These are phyloP conservation scores for Fusarium nanum DNA, from an alignment of 2,329 filamentous ascomycete genomes.

Conservation along the genomic window DNA sequence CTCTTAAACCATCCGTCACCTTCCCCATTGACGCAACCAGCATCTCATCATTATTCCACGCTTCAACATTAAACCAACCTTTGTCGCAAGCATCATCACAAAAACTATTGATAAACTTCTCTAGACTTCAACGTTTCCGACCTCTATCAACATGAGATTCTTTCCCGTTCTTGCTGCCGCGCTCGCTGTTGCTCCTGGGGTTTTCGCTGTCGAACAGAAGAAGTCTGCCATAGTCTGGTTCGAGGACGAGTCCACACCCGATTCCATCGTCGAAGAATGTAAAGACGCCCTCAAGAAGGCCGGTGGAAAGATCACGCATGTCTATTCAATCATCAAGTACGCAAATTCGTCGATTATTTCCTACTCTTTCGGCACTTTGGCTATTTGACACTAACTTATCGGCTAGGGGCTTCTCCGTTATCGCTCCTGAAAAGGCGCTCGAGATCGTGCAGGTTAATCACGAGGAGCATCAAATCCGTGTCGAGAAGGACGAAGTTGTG, in stretches of 20 bases:
- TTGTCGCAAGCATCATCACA: conserved; percentile 9
- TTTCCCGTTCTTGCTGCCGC: conserved; percentile 63
- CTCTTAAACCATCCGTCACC: conserved; percentile 18
- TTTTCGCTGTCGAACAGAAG: conserved; percentile 71
- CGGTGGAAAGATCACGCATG: conserved; percentile 83
- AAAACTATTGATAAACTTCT: background rate
- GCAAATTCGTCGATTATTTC: conserved; percentile 43
- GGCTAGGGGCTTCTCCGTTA: conserved; percentile 79
- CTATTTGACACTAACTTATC: conserved; percentile 41
- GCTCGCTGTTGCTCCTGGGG: conserved; percentile 68
- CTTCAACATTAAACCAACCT: background rate
- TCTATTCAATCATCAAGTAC: conserved; percentile 76
- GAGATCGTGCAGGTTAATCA: conserved; percentile 74
- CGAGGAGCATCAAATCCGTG: conserved; percentile 57
- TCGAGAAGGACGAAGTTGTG: conserved; percentile 83
- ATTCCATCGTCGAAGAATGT: conserved; percentile 74
- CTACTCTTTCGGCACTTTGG: background rate
- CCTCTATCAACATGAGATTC: conserved; percentile 70
- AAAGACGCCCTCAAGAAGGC: conserved; percentile 76
- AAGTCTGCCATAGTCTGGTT: conserved; percentile 85
- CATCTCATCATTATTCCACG: conserved; percentile 8
- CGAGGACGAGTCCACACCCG: conserved; percentile 71
- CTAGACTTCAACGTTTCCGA: conserved; percentile 1
- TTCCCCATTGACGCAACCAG: conserved; percentile 27
- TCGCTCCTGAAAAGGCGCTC: conserved; percentile 76